Conservation (phyloP, 805 yeast species). For the Saccharomycopsis fermentans region DNA sequence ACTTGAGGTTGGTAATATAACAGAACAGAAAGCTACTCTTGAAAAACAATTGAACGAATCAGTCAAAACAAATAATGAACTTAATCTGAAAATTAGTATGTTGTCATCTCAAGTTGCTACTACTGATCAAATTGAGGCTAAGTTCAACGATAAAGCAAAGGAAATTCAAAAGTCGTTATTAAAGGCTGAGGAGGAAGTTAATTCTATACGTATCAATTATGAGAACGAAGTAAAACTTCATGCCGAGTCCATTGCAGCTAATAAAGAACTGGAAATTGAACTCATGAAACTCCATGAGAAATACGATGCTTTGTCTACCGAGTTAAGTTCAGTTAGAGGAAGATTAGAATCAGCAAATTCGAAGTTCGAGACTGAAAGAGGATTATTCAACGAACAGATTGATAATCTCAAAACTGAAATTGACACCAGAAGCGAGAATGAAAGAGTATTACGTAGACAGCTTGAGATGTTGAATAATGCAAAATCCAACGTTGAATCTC, state of each 20-base stretch:
- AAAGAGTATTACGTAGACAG: constrained; percentile 57
- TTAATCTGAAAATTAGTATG: constrained; percentile 7
- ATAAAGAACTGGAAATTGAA: constrained; percentile 32
- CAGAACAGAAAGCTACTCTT: neutral
- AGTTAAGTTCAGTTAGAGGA: constrained; percentile 17
- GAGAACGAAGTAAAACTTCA: constrained; percentile 46
- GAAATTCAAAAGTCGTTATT: constrained; percentile 29
- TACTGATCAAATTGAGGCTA: constrained; percentile 23
- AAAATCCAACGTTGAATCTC: constrained; percentile 17
- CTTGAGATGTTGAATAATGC: constrained; percentile 35
- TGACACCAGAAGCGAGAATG: constrained; percentile 43
- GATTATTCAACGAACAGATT: constrained; percentile 37
- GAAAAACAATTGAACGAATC: constrained; percentile 18
- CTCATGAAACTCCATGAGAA: constrained; percentile 22
- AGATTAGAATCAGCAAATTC: constrained; percentile 30
- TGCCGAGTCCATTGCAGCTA: constrained; percentile 37
- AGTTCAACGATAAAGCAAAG: constrained; percentile 25
- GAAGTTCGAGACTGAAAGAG: constrained; percentile 37
- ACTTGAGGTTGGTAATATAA: constrained; percentile 13
- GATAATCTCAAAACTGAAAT: constrained; percentile 23
- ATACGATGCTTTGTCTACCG: constrained; percentile 23
- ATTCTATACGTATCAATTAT: constrained; percentile 36
- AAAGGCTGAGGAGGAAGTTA: constrained; percentile 29
- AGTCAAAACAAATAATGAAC: constrained; percentile 22
- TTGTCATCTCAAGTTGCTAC: constrained; percentile 5